Evolutionary conservation across 2,329 filamentous ascomycete genomes (phyloP), one percentile per base, ranked within the genome.

Genomic region (Aspergillus terreus): DNA sequence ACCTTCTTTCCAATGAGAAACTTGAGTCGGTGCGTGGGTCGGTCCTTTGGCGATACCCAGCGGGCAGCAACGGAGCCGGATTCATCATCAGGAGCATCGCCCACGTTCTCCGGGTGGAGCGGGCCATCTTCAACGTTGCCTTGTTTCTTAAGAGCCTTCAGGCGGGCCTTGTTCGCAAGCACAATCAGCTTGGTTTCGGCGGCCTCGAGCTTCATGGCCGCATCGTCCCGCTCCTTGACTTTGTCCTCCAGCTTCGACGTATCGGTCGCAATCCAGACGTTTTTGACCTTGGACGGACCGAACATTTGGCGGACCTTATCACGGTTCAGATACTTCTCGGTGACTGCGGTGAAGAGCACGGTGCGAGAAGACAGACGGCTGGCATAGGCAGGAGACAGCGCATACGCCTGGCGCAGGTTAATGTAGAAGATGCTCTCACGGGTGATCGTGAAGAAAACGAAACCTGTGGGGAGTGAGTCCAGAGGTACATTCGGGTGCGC

Each of bases 401-500:
- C 82, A 73, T 95, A 96, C 0, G 92, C 92, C 73, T 97, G 92
- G 57, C 92, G 88, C 47, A 97, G 74, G 64, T 95, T 95, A 76
- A 96, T 87, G 72, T 90, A 95, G 79, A 86, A 96, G 61, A 97
- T 87, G 66, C 84, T 86, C 71, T 97, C 92, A 52, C 92, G 83
- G 50, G 91, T 87, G 56, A 97, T 83, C 64, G 90, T 86, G 72
- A 89, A 94, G 70, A 97, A 86, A 58, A 97, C 80, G 67, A 97
- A 97, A 43, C 82, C 74, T 75, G 51, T n/a, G 44, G 44, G 33
- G 45, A 21, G 15, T 23, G 15, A 40, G 15, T 43, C 21, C 17
- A 21, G 17, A 30, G 4, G 15, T 19, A 19, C 9, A 41, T 33
- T 36, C n/a, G 6, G 4, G 3, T 33, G 12, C 4, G 15, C 15